Evolutionary conservation across 768 basidiomycete species (phyloP), one percentile per base, ranked within the genome.

Genomic region (Pisolithus albus): DNA sequence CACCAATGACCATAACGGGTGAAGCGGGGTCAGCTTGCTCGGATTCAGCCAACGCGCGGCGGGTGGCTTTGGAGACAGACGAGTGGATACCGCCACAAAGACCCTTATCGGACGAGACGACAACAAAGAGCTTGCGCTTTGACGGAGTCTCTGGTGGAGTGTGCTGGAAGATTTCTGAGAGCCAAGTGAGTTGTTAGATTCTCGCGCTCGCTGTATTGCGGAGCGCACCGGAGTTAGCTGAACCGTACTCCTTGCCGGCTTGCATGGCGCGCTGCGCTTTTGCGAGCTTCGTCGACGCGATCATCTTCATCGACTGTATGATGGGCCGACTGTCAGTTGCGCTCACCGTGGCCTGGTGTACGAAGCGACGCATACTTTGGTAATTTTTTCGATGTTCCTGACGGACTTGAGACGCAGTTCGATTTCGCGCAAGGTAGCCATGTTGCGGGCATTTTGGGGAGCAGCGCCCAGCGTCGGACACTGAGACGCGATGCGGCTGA

Each of bases 1-100:
- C 96, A 54, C 96, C 96, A 52, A 97, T 78, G 63, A 96, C 79
- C 75, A 92, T 84, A 68, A 97, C 63, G 46, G 83, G 79, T 3
- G 86, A 87, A 55, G 79, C 78, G 9, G 72, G 47, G 52, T 82
- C 81, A 46, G 60, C 66, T 56, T 71, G 68, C 44, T 71, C 72
- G 41, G 75, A 72, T 61, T 81, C 78, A 28, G 67, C 71, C 51
- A 94, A 63, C 28, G 80, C 86, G 52, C 79, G 81, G 59, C 90
- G 88, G 47, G 92, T 88, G 51, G 83, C 82, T 73, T 97, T 96
- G 60, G 87, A 79, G 65, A 98, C 90, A 49, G 92, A 92, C 39
- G 95, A 98, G 77, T 98, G 95, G 64, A 99, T 95, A 79, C 96
- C 95, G 74, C 96, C 95, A 66, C 95, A 99, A 52, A 99, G 90